phyloP scores from a whole-genome alignment of 768 basidiomycete genomes.

The Mycena capillaripes region DNA sequence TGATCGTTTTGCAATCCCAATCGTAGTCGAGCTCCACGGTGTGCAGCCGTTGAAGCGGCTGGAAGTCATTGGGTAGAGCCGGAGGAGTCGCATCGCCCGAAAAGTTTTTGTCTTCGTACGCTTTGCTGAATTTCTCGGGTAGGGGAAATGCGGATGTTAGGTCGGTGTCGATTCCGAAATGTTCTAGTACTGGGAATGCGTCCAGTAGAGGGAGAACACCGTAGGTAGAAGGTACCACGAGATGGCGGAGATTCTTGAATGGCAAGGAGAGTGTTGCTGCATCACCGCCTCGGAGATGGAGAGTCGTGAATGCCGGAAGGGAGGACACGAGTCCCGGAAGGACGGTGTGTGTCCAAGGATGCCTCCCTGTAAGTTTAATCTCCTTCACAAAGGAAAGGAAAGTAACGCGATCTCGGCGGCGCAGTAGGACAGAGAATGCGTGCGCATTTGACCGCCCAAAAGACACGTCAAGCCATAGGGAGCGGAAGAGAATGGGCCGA shows the following conservation, averaged over 20 bases:
- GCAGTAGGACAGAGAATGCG: not conserved
- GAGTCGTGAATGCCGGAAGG: not conserved
- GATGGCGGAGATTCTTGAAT: not conserved
- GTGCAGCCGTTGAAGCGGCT: not conserved
- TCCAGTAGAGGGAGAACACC: not conserved
- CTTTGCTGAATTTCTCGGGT: not conserved
- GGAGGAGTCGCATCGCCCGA: no score
- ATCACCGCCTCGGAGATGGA: not conserved
- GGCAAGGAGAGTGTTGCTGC: not conserved
- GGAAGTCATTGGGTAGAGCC: no score
- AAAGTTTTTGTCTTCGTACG: not conserved
- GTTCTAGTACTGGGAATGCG: not conserved
- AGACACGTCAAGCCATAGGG: not conserved
- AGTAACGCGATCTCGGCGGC: not conserved
- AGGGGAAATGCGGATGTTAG: not conserved
- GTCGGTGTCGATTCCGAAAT: not conserved
- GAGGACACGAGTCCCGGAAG: not conserved
- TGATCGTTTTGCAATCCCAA: no score
- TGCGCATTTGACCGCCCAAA: not conserved
- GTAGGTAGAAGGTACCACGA: not conserved
- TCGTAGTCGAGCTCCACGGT: not conserved
- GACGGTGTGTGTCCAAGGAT: not conserved
- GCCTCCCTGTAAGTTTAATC: not conserved
- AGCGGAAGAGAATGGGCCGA: not conserved
- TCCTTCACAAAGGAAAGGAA: not conserved